Evolutionary conservation across 345 rosid genomes (phyloP).

Genomic region (Brassica juncea): DNA sequence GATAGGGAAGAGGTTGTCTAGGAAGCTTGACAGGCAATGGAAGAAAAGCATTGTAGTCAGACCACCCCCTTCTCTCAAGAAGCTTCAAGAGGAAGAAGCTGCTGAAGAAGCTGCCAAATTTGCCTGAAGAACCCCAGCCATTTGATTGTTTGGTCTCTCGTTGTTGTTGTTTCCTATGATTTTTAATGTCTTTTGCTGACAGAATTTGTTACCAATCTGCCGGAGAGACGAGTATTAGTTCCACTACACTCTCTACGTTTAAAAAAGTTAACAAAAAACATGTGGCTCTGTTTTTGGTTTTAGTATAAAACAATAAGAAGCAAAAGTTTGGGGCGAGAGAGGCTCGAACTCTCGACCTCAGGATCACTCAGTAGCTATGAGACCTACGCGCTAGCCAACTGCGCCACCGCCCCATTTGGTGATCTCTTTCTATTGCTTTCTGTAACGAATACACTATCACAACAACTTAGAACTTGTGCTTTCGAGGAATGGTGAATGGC

Average conservation of each 20-base stretch:
- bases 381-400: conserved; percentile 99
- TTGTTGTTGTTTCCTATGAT: background rate
- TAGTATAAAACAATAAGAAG: too few relatives aligned
- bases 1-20: conserved; percentile 77
- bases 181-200: background rate
- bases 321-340: conserved; percentile 74
- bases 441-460: too few relatives aligned
- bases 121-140: conserved; percentile 10
- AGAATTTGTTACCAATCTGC: background rate
- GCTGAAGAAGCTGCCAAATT: conserved; percentile 76
- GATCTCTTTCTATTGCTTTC: too few relatives aligned
- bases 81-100: conserved; percentile 77
- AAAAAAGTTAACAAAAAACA: too few relatives aligned
- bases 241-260: background rate
- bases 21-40: conserved; percentile 85
- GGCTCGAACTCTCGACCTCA: conserved; percentile 97
- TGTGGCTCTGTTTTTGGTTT: too few relatives aligned
- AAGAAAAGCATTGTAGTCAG: conserved; percentile 85
- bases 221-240: background rate
- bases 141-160: background rate
- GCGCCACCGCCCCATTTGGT: conserved; percentile 77
- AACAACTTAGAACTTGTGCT: background rate
- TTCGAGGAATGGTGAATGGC: background rate
- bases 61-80: conserved; percentile 80
- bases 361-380: conserved; percentile 87